These are phyloP conservation scores for Phoenix dactylifera DNA, from an alignment of 176 grass and related monocot genomes.

Conservation along the genomic window DNA sequence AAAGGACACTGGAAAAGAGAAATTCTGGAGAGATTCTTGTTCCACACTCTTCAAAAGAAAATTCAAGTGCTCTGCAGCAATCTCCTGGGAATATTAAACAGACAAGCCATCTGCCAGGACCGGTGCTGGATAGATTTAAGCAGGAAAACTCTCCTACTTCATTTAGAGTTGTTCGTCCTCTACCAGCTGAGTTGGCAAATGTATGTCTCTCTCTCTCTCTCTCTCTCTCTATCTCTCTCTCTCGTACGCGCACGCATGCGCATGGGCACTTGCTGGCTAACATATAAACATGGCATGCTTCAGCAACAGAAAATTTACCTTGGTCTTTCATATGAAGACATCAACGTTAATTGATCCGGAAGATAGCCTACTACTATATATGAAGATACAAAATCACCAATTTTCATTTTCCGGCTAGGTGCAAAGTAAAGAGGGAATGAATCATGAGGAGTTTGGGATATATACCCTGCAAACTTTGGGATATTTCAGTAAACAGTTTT, in stretches of 20 bases:
- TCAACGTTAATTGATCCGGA: no score
- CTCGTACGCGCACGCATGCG: background rate
- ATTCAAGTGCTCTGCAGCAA: constrained; percentile 30
- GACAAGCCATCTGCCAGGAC: constrained; percentile 23
- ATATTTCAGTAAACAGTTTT: no score
- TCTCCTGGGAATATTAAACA: constrained; percentile 23
- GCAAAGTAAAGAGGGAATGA: no score
- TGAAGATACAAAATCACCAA: no score
- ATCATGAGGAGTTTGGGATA: no score
- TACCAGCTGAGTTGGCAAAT: constrained; percentile 66
- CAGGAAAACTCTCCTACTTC: constrained; percentile 71
- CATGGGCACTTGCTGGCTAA: no score
- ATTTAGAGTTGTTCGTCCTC: constrained; percentile 86
- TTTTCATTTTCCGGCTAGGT: no score
- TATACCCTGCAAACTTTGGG: no score
- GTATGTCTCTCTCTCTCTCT: constrained; percentile 26
- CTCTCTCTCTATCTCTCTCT: constrained; percentile 14
- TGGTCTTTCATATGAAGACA: no score
- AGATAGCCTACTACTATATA: no score
- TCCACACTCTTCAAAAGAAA: constrained; percentile 36
- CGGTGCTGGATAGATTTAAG: constrained; percentile 46
- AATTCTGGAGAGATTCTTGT: constrained; percentile 27
- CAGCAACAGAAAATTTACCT: no score
- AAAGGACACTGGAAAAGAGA: constrained; percentile 35
- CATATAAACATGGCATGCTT: no score